phyloP scores from a whole-genome alignment of 495 filamentous ascomycete species.

The Bacidia gigantensis region DNA sequence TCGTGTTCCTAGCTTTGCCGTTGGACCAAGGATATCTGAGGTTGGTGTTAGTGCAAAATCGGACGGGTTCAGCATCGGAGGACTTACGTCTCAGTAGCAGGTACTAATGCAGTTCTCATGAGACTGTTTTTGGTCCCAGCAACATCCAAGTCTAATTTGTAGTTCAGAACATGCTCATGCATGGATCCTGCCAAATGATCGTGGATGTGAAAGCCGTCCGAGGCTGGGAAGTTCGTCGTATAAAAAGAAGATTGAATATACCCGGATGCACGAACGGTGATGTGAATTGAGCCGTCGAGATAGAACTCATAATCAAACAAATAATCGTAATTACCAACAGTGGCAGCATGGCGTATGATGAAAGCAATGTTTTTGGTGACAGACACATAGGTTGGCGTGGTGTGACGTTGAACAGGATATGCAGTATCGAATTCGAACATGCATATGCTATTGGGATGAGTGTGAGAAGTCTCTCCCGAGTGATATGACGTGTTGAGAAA shows the following conservation, averaged over 20 bases:
- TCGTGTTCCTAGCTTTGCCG: conserved; percentile 37
- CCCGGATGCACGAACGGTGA: conserved; percentile 41
- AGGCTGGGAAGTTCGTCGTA: conserved; percentile 24
- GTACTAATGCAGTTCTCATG: conserved; percentile 27
- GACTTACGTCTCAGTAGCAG: conserved; percentile 17
- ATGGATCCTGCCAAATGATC: conserved; percentile 38
- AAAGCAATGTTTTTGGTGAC: conserved; percentile 35
- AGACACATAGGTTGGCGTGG: conserved; percentile 20
- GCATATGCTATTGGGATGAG: conserved; percentile 32
- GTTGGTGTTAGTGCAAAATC: background rate
- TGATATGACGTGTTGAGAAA: conserved; percentile 31
- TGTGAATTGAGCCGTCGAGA: conserved; percentile 40
- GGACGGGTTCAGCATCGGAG: background rate
- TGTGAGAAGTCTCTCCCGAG: conserved; percentile 26
- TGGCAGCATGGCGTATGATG: conserved; percentile 31
- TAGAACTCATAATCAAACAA: conserved; percentile 39
- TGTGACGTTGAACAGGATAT: conserved; percentile 34
- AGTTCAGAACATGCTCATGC: conserved; percentile 49
- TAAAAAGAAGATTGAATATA: conserved; percentile 43
- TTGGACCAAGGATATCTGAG: conserved; percentile 36
- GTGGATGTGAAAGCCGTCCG: conserved; percentile 44
- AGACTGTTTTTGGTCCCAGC: conserved; percentile 36
- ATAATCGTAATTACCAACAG: conserved; percentile 44
- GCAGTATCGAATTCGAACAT: conserved; percentile 35
- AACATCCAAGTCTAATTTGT: conserved; percentile 43